Percentiles rank a stretch among this genome's conserved stretches.
Evolutionary conservation across 2,329 filamentous ascomycete species (phyloP).

Genomic region (Penicillium expansum): DNA sequence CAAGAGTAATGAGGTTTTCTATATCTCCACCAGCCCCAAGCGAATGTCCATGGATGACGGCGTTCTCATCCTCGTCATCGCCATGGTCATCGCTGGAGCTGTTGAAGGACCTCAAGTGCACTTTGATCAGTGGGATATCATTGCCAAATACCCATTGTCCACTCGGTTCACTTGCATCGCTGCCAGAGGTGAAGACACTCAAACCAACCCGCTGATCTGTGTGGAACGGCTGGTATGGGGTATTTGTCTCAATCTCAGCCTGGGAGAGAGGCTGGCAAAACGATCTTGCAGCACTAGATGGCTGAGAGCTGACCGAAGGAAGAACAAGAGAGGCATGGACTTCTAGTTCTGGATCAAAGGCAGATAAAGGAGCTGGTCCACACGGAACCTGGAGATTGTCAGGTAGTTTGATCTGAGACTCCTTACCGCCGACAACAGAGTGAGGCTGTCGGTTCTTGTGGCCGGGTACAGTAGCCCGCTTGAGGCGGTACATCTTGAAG

Average conservation of each 20-base stretch:
- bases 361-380: slow-evolving; percentile 55
- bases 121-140: slow-evolving; percentile 47
- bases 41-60: slow-evolving; percentile 28
- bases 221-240: slow-evolving; percentile 94
- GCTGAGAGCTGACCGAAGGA: slow-evolving; percentile 40
- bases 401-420: slow-evolving; percentile 66
- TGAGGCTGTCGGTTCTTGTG: slow-evolving; percentile 54
- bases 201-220: slow-evolving; percentile 82
- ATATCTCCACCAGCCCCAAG: slow-evolving; percentile 41
- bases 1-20: slow-evolving; percentile 51
- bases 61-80: slow-evolving; percentile 31
- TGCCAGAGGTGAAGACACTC: slow-evolving; percentile 57
- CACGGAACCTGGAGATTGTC: slow-evolving; percentile 60
- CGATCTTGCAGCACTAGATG: slow-evolving; percentile 39
- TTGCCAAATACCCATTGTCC: slow-evolving; percentile 56
- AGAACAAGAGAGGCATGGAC: slow-evolving; percentile 44
- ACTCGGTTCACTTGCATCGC: slow-evolving; percentile 39
- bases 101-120: slow-evolving; percentile 47
- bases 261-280: slow-evolving; percentile 60
- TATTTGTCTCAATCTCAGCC: slow-evolving; percentile 93
- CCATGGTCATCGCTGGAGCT: slow-evolving; percentile 40
- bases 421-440: slow-evolving; percentile 55
- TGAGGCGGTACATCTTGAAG: slow-evolving; percentile 47
- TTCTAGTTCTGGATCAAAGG: slow-evolving; percentile 49
- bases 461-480: slow-evolving; percentile 45